Conservation (phyloP, 1,139 yeast genomes). For the Hyphopichia wangnamkhiaoensis region DNA sequence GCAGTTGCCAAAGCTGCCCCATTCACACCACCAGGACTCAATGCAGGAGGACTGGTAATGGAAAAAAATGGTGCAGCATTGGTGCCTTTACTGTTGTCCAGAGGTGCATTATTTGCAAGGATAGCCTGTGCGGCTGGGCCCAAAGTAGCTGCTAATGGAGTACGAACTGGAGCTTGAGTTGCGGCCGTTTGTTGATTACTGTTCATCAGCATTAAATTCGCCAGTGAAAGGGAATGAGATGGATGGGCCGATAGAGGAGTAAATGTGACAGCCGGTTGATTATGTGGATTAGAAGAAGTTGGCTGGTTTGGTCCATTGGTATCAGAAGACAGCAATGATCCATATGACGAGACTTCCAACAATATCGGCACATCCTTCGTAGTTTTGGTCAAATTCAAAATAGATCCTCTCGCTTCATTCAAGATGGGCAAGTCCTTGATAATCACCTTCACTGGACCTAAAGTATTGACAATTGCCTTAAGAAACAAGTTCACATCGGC, state of each 20-base stretch:
- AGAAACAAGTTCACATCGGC: constrained; percentile 84
- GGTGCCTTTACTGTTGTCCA: background rate
- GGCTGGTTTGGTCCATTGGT: constrained; percentile 13
- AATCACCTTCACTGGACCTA: constrained; percentile 82
- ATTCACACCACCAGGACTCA: constrained; percentile 18
- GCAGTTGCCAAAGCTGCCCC: constrained; percentile 28
- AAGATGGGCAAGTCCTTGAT: constrained; percentile 78
- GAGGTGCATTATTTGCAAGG: constrained; percentile 10
- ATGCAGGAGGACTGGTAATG: constrained; percentile 15
- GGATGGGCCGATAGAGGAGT: constrained; percentile 36
- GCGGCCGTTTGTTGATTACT: constrained; percentile 4
- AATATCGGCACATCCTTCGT: constrained; percentile 88
- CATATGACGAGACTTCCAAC: constrained; percentile 57
- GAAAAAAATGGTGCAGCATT: background rate
- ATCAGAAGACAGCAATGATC: constrained; percentile 31
- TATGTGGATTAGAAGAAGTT: constrained; percentile 21
- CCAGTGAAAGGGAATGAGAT: constrained; percentile 21
- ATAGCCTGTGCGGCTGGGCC: constrained; percentile 29
- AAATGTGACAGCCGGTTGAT: constrained; percentile 13
- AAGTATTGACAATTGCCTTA: constrained; percentile 78
- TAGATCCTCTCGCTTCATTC: constrained; percentile 75
- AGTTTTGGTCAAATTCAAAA: constrained; percentile 80
- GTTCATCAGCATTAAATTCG: constrained; percentile 18
- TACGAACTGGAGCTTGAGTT: constrained; percentile 26
- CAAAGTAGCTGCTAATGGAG: constrained; percentile 35